Percentiles rank a stretch among this genome's conserved stretches.
phyloP scores from a whole-genome alignment of 345 rosid genomes.

The Geranium rotundifolium region DNA sequence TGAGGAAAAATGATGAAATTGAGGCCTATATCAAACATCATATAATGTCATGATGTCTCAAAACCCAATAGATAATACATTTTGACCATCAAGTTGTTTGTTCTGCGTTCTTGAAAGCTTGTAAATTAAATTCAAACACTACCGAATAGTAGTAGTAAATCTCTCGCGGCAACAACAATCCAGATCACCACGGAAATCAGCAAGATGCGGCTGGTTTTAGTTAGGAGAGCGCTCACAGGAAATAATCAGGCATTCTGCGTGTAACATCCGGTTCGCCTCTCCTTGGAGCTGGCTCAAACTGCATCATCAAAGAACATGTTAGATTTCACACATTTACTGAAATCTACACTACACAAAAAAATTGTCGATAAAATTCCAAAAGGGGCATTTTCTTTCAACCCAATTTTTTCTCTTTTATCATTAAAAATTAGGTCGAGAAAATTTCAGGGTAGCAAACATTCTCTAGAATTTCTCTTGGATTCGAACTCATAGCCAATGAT shows the following conservation, averaged over 20 bases:
- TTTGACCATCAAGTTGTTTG: background rate
- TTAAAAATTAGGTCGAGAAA: too few relatives aligned
- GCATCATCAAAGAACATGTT: conserved; percentile 18
- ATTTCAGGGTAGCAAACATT: too few relatives aligned
- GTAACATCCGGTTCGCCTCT: conserved; percentile 99
- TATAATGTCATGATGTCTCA: too few relatives aligned
- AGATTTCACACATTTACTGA: background rate
- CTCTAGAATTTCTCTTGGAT: too few relatives aligned
- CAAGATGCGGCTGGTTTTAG: too few relatives aligned
- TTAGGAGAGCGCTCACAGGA: conserved; percentile 28
- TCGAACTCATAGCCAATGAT: too few relatives aligned
- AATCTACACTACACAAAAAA: background rate
- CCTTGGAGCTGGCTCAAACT: conserved; percentile 99
- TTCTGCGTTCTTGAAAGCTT: background rate
- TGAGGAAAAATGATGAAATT: background rate
- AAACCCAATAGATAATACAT: background rate
- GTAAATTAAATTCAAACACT: background rate
- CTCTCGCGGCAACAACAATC: background rate
- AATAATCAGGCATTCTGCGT: conserved; percentile 92
- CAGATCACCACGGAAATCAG: background rate
- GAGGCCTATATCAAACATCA: background rate
- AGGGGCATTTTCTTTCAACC: too few relatives aligned
- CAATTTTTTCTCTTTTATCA: too few relatives aligned
- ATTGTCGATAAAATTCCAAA: too few relatives aligned
- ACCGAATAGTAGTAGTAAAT: background rate